These are phyloP conservation scores for Monosporozyma aerobia DNA, from an alignment of 805 yeast species.

Conservation along the genomic window DNA sequence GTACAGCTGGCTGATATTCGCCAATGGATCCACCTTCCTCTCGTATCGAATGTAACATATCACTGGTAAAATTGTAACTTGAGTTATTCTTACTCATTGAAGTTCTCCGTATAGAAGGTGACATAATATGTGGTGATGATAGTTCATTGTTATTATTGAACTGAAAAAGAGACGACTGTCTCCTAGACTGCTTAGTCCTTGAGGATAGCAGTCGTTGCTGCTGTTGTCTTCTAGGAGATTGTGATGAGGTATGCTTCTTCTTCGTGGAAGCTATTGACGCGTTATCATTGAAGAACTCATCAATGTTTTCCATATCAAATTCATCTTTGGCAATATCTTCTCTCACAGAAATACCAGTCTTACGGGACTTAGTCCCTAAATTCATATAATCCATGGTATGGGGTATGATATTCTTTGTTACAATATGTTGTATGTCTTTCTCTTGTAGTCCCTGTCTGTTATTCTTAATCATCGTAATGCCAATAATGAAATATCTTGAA, in stretches of 20 bases:
- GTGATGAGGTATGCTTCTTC: conserved; percentile 3
- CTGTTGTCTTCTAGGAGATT: neutral
- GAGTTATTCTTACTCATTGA: neutral
- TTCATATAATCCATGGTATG: conserved; percentile 35
- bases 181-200: conserved; percentile 4
- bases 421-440: neutral
- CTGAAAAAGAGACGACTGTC: conserved; percentile 15
- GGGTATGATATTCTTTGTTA: neutral
- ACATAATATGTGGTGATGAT: conserved; percentile 9
- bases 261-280: conserved; percentile 4
- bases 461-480: neutral
- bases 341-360: conserved; percentile 40
- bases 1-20: neutral
- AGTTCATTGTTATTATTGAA: conserved; percentile 3
- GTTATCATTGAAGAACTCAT: conserved; percentile 60
- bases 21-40: neutral
- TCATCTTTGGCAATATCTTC: conserved; percentile 13
- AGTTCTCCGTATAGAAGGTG: conserved; percentile 3
- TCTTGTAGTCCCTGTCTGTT: neutral
- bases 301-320: conserved; percentile 30
- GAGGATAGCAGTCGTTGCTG: neutral
- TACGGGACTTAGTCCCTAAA: conserved; percentile 53
- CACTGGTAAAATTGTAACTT: neutral
- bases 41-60: neutral
- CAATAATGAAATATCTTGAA: neutral